Conservation (phyloP, 2,329 filamentous ascomycete species). For the Aspergillus viridinutans region DNA sequence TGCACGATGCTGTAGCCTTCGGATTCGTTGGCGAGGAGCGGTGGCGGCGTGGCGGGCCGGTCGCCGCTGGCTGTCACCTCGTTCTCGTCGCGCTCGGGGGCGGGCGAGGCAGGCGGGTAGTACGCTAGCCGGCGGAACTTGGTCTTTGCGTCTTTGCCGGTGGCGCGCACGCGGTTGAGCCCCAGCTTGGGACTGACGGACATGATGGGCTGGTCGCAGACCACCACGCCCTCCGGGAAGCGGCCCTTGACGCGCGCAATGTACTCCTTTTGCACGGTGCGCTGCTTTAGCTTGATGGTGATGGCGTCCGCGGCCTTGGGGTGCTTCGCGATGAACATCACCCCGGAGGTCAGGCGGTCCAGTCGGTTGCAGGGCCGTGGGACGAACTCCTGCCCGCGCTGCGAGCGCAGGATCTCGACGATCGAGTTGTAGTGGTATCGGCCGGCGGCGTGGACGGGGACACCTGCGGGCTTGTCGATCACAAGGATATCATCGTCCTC, state of each 20-base stretch:
- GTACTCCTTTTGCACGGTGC: conserved; percentile 93
- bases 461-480: conserved; percentile 92
- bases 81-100: conserved; percentile 20
- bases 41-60: conserved; percentile 30
- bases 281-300: conserved; percentile 67
- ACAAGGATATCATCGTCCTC: conserved; percentile 93
- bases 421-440: conserved; percentile 95
- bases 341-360: conserved; percentile 86
- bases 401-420: conserved; percentile 84
- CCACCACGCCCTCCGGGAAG: conserved; percentile 85
- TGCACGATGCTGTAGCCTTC: conserved; percentile 91
- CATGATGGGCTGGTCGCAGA: conserved; percentile 91
- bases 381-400: conserved; percentile 57
- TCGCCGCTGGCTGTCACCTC: conserved; percentile 16
- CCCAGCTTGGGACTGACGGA: conserved; percentile 93
- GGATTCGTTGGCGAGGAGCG: conserved; percentile 39
- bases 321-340: conserved; percentile 97
- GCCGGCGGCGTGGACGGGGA: conserved; percentile 92
- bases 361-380: conserved; percentile 83
- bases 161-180: conserved; percentile 88
- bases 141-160: conserved; percentile 82
- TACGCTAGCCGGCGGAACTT: conserved; percentile 93
- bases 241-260: conserved; percentile 84
- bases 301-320: conserved; percentile 73
- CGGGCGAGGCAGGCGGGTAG: conserved; percentile 57